Evolutionary conservation across 768 basidiomycete species (phyloP), one percentile per base, ranked within the genome.

Genomic region (Boletus vinaceobasis): DNA sequence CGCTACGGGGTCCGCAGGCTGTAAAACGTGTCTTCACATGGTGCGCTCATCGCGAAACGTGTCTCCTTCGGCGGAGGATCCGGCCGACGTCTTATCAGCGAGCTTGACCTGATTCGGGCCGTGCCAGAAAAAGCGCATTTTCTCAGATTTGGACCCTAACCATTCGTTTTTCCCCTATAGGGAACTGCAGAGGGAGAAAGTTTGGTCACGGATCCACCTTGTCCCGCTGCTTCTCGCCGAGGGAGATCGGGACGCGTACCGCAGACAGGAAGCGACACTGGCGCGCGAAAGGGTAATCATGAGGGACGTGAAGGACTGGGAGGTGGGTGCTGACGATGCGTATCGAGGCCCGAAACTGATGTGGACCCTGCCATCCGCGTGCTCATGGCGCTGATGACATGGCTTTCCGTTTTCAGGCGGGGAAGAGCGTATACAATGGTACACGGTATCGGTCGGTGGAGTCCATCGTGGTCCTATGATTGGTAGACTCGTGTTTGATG

Each of bases 191-290:
- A 82, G 96, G 59, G 96, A 99, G 77, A 88, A 89, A 74, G 84
- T 85, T 35, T 98, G 96, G 96, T 90, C 94, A 55, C 84, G 96
- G 59, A 93, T 99, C 67, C 86, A 98, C 76, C 82, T 97, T 33
- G 87, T 94, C 32, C 97, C 96, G 10, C 71, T 98, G 53, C 79
- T 99, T 43, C 79, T 95, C 62, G 96, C 96, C 37, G 96, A 99
- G 71, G 86, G 86, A 5, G 96, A 99, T 75, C 87, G 97, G 52
- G 93, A 95, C 70, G 78, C 80, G 52, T 93, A 90, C 76, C 80
- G 92, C 56, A 83, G 91, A 37, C 75, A 86, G 65, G 82, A 86
- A 66, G 93, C 90, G n/a, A 85, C 84, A 46, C 48, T 87, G 50
- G 86, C 76, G 27, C 74, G 92, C 43, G 97, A 98, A 74, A 79